phyloP scores from a whole-genome alignment of 495 filamentous ascomycete genomes.

The Aspergillus bridgeri region DNA sequence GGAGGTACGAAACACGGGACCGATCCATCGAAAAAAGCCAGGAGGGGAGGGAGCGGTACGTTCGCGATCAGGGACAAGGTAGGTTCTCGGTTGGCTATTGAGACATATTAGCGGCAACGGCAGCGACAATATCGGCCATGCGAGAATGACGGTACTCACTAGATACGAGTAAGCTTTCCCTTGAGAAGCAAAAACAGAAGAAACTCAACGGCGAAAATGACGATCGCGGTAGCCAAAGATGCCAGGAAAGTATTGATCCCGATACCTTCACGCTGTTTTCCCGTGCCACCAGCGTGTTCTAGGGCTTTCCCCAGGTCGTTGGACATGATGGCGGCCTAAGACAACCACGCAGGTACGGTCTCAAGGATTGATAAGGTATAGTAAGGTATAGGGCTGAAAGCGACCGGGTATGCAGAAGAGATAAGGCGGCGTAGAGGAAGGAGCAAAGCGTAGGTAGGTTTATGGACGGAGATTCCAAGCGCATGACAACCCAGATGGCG shows the following conservation, averaged over 20 bases:
- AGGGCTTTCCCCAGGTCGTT: slow-evolving; percentile 35
- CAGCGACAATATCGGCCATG: slow-evolving; percentile 13
- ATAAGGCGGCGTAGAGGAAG: neutral
- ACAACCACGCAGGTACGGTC: neutral
- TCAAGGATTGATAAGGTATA: neutral
- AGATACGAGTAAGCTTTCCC: slow-evolving; percentile 77
- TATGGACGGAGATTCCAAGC: neutral
- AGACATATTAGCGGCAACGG: slow-evolving; percentile 15
- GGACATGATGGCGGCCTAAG: slow-evolving; percentile 21
- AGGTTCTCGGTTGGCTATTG: slow-evolving; percentile 77
- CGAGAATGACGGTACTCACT: slow-evolving; percentile 48
- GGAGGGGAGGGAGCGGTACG: slow-evolving; percentile 68
- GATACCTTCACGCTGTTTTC: slow-evolving; percentile 45
- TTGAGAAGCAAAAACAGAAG: slow-evolving; percentile 73
- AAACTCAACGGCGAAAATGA: slow-evolving; percentile 76
- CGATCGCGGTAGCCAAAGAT: slow-evolving; percentile 65
- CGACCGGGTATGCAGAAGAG: neutral
- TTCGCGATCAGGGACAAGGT: slow-evolving; percentile 84
- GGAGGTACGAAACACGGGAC: slow-evolving; percentile 68
- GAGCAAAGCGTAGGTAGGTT: neutral
- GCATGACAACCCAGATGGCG: neutral
- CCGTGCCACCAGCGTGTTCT: slow-evolving; percentile 36
- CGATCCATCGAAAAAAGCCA: slow-evolving; percentile 67
- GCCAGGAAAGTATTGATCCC: slow-evolving; percentile 63
- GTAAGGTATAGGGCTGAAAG: neutral